Evolutionary conservation across 495 filamentous ascomycete genomes (phyloP).

Genomic region (Penicillium crystallinum): DNA sequence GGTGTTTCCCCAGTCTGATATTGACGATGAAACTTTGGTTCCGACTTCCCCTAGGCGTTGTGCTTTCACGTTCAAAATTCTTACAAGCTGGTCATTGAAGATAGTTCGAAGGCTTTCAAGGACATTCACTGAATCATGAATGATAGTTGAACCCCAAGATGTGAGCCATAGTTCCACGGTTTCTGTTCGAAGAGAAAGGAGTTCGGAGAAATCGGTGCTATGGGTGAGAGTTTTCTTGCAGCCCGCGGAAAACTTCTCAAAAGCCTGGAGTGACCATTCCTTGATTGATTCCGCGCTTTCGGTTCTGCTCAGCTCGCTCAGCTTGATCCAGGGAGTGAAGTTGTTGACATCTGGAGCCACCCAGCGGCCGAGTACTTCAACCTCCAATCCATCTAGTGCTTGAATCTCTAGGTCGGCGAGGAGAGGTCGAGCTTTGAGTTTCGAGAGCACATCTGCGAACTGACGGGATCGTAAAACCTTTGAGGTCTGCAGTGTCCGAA

Average conservation of each 20-base stretch:
- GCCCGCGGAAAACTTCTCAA: conserved; percentile 55
- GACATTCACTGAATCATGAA: conserved; percentile 51
- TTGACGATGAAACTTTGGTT: conserved; percentile 40
- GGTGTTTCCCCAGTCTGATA: conserved; percentile 49
- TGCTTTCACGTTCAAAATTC: conserved; percentile 55
- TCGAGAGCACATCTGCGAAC: conserved; percentile 63
- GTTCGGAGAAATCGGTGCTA: conserved; percentile 56
- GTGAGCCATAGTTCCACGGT: conserved; percentile 71
- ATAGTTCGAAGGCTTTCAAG: conserved; percentile 62
- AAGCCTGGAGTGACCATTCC: conserved; percentile 69
- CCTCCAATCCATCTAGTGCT: conserved; percentile 60
- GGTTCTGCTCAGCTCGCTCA: conserved; percentile 66
- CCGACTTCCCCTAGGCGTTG: conserved; percentile 54
- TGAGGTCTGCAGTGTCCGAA: conserved; percentile 70
- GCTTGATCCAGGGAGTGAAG: conserved; percentile 85
- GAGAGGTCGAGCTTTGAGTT: conserved; percentile 63
- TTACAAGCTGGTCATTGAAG: conserved; percentile 59
- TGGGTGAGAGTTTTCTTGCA: conserved; percentile 51
- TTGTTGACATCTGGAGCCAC: conserved; percentile 76
- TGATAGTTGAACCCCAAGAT: conserved; percentile 36
- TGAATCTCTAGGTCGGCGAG: conserved; percentile 63
- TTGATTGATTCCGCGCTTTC: conserved; percentile 62
- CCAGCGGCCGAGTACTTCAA: conserved; percentile 81
- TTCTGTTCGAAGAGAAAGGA: conserved; percentile 64
- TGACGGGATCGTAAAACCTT: conserved; percentile 67